Conservation (phyloP, 148 eudicot genomes). For the Spergularia marina region DNA sequence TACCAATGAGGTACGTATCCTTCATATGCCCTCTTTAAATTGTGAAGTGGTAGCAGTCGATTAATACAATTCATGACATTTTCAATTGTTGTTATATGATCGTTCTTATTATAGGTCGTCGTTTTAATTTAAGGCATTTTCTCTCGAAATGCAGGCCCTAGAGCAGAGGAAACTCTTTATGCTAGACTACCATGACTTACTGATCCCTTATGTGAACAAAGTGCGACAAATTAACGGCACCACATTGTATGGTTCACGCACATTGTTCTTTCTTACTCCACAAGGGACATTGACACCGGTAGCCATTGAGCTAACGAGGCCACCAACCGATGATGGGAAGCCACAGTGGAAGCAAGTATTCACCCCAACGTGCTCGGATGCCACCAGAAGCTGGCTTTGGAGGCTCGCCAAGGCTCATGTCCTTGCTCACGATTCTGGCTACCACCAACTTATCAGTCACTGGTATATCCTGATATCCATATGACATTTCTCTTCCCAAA, state of each 20-base stretch:
- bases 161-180: slow-evolving; percentile 54
- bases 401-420: slow-evolving; percentile 78
- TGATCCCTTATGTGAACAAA: slow-evolving; percentile 59
- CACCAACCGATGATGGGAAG: slow-evolving; percentile 31
- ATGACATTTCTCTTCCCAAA: background rate
- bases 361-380: slow-evolving; percentile 39
- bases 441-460: slow-evolving; percentile 74
- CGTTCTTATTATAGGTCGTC: background rate
- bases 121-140: background rate
- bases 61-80: background rate
- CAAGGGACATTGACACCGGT: slow-evolving; percentile 47
- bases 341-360: slow-evolving; percentile 13
- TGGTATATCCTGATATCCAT: slow-evolving; percentile 40
- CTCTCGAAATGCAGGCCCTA: slow-evolving; percentile 41
- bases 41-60: background rate
- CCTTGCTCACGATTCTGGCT: slow-evolving; percentile 76
- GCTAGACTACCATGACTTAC: slow-evolving; percentile 66
- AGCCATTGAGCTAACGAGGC: slow-evolving; percentile 68
- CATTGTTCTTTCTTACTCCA: slow-evolving; percentile 50
- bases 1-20: slow-evolving; percentile 40
- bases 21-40: background rate
- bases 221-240: slow-evolving; percentile 59
- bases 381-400: slow-evolving; percentile 76
- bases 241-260: slow-evolving; percentile 69
- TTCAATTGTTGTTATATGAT: too few relatives aligned